A percentile compares a stretch with the other conserved stretches of the same genome.
Conservation (phyloP, 768 basidiomycete genomes). For the Psilocybe tampanensis region DNA sequence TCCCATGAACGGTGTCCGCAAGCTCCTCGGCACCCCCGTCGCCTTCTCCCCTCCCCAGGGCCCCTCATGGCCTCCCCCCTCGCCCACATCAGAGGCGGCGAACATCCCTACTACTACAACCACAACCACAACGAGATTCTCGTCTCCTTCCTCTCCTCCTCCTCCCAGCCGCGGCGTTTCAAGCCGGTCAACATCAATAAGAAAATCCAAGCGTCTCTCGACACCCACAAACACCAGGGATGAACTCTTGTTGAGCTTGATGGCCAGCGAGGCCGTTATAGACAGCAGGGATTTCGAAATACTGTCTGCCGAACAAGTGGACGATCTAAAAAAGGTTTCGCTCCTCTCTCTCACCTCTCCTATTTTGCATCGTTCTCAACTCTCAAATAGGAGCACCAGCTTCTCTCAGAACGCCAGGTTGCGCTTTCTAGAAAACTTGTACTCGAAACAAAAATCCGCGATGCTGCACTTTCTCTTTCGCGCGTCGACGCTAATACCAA, state of each 20-base stretch:
- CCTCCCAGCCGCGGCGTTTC: conserved; percentile 24
- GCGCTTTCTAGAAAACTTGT: conserved; percentile 75
- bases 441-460: conserved; percentile 86
- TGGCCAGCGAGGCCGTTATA: conserved; percentile 94
- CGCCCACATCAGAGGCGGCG: conserved; percentile 19
- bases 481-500: conserved; percentile 61
- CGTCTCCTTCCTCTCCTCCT: conserved; percentile 44
- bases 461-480: conserved; percentile 77
- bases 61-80: conserved; percentile 49
- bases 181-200: conserved; percentile 30
- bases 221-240: conserved; percentile 61
- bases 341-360: conserved; percentile 4
- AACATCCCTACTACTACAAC: too few relatives aligned
- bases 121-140: conserved; percentile 22
- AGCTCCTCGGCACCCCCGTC: conserved; percentile 49
- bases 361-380: not conserved
- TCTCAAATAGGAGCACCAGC: conserved; percentile 66
- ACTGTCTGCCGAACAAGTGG: conserved; percentile 56
- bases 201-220: conserved; percentile 8
- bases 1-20: conserved; percentile 79
- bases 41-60: conserved; percentile 27
- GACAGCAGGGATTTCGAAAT: conserved; percentile 85
- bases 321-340: conserved; percentile 51
- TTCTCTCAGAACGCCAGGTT: conserved; percentile 63
- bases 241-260: conserved; percentile 84